Evolutionary conservation across 2,329 filamentous ascomycete species (phyloP).

Genomic region (Stenocarpella maydis): DNA sequence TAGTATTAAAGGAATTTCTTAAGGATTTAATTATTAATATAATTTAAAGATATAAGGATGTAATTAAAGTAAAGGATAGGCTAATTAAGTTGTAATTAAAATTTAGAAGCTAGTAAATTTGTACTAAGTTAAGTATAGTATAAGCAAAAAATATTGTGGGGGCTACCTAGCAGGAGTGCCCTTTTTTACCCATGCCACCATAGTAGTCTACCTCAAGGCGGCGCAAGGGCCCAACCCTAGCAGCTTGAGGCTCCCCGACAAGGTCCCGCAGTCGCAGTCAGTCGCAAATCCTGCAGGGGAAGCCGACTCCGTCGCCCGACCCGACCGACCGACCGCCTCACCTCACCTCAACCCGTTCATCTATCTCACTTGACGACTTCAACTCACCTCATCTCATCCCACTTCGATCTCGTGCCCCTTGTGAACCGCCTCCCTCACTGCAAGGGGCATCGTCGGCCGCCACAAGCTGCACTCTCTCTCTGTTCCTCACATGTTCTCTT

Average conservation of each 20-base stretch:
- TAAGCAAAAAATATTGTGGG: no score
- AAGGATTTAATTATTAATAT: no score
- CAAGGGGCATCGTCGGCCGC: constrained; percentile 5
- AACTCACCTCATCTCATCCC: neutral
- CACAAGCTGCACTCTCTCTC: neutral
- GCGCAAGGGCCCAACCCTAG: neutral
- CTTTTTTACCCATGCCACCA: no score
- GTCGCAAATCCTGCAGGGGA: constrained; percentile 1
- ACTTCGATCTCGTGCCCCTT: neutral
- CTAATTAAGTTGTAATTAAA: no score
- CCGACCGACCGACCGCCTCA: neutral
- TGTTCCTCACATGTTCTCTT: neutral
- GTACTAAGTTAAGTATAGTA: no score
- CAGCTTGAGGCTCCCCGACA: constrained; percentile 8
- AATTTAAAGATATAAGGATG: no score
- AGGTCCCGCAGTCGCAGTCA: neutral
- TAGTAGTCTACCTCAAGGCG: no score
- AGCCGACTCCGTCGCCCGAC: constrained; percentile 6
- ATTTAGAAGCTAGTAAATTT: no score
- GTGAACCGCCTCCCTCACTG: neutral
- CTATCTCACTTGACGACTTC: constrained; percentile 3
- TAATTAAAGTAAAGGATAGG: no score
- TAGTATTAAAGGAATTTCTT: no score
- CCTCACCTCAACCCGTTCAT: constrained; percentile 1
- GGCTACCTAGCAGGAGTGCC: no score